phyloP scores from a whole-genome alignment of 768 basidiomycete species.

The Podaxis pistillaris region DNA sequence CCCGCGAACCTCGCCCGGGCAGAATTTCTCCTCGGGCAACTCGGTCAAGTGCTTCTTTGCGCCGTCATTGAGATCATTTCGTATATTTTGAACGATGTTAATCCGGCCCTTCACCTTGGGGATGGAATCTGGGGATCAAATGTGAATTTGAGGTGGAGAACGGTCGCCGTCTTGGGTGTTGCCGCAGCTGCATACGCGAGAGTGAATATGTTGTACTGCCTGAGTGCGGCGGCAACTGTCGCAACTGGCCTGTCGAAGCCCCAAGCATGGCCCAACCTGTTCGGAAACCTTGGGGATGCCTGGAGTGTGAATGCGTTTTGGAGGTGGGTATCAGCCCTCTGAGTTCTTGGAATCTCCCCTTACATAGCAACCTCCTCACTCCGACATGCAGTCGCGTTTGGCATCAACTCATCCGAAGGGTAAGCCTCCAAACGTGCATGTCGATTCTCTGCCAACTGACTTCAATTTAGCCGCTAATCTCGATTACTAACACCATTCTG shows the following conservation, averaged over 20 bases:
- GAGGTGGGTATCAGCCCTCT: slow-evolving; percentile 3
- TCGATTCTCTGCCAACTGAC: not conserved
- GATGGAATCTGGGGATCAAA: not conserved
- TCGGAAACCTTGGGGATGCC: not conserved
- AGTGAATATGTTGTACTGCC: not conserved
- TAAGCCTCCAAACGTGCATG: slow-evolving; percentile 18
- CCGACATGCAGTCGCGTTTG: slow-evolving; percentile 25
- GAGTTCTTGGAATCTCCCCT: not conserved
- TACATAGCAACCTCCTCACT: not conserved
- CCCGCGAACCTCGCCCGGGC: not conserved
- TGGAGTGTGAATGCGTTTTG: slow-evolving; percentile 12
- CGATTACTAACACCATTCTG: slow-evolving; percentile 26
- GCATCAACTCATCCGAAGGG: slow-evolving; percentile 36
- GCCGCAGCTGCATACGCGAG: not conserved
- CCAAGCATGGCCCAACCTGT: slow-evolving; percentile 11
- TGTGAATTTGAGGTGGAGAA: not conserved
- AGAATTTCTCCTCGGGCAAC: not conserved
- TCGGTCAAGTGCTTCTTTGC: not conserved
- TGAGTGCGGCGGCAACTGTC: slow-evolving; percentile 1
- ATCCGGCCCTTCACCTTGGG: not conserved
- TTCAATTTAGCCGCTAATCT: slow-evolving; percentile 22
- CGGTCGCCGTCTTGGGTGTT: not conserved
- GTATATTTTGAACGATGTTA: not conserved
- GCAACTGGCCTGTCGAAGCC: slow-evolving; percentile 2
- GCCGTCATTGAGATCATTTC: not conserved